phyloP scores from a whole-genome alignment of 805 yeast species.

The Osmozyma mogii region DNA sequence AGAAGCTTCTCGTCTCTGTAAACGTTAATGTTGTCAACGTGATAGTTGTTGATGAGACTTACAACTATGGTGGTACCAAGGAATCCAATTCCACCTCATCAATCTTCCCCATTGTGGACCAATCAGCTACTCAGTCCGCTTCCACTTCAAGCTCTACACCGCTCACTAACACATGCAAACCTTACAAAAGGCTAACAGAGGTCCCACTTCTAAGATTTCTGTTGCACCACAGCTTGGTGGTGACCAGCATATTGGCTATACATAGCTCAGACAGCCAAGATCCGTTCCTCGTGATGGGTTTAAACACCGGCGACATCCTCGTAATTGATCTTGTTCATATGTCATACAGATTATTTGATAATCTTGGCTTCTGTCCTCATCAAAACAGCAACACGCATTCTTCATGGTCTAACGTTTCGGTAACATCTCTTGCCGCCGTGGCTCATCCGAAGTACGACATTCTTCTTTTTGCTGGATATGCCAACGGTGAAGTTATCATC shows the following conservation, averaged over 20 bases:
- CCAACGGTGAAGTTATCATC: constrained; percentile 50
- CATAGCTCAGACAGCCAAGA: constrained; percentile 17
- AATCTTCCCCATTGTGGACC: constrained; percentile 13
- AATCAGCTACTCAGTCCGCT: constrained; percentile 5
- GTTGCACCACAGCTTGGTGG: constrained; percentile 25
- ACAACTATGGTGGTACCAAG: constrained; percentile 16
- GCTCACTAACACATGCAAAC: constrained; percentile 2
- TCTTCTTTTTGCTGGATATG: constrained; percentile 49
- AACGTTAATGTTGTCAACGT: constrained; percentile 46
- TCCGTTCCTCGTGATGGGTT: constrained; percentile 52
- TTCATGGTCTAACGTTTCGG: constrained; percentile 14
- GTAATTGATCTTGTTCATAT: constrained; percentile 48
- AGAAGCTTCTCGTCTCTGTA: constrained; percentile 34
- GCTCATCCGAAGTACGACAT: constrained; percentile 31
- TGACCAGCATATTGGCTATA: constrained; percentile 32
- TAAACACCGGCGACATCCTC: constrained; percentile 58
- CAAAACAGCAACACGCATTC: constrained; percentile 3
- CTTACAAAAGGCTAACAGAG: constrained; percentile 32
- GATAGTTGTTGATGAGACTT: constrained; percentile 25
- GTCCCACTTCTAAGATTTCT: constrained; percentile 38
- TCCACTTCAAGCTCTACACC: not conserved
- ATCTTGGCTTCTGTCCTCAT: constrained; percentile 30
- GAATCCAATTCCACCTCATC: constrained; percentile 15
- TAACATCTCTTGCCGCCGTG: constrained; percentile 16
- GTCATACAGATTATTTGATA: constrained; percentile 36